Evolutionary conservation across 805 yeast species (phyloP), one percentile per base, ranked within the genome.

Genomic region (Starmerella davenportii): DNA sequence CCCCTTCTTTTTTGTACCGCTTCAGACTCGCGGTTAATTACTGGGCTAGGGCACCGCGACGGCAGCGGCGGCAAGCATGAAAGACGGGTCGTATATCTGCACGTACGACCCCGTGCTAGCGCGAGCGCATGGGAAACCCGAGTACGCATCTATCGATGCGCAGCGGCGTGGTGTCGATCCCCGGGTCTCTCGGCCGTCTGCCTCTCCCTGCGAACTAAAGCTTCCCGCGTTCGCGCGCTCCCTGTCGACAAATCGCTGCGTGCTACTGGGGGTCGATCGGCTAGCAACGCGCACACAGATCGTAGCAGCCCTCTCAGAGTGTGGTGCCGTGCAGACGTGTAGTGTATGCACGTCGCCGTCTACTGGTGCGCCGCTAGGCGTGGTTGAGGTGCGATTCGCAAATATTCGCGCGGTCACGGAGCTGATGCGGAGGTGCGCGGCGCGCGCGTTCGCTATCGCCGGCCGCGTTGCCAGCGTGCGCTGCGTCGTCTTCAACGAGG

Each of bases 291-390:
- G 42, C 13, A 7, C 29, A 13, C 39, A 34, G 20, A 31, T 44
- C 11, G 9, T 16, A n/a, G 43, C 35, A 17, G 36, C 32, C 3
- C 18, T 42, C 13, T 16, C 21, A 13, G 9, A 14, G 28, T 36
- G 27, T 14, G 47, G 41, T 8, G n/a, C 20, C 14, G 30, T 41
- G 2, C 28, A 29, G 21, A 34, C 29, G 18, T 39, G 45, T 32
- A 29, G 35, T n/a, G 16, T 44, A 20, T 32, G 21, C 2, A 16
- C 32, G 3, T 42, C 47, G 9, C 29, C 20, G 16, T 5, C 19
- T 2, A 42, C 47, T 15, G 44, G 44, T 24, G 43, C 41, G 19
- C 42, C 47, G 14, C 40, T 44, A 5, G 47, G 47, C 14, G 21
- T 39, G 4, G 45, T 39, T 19, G 35, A 37, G 27, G 45, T 32